phyloP scores from a whole-genome alignment of 2,329 filamentous ascomycete genomes.

The Davidsoniella australis region DNA sequence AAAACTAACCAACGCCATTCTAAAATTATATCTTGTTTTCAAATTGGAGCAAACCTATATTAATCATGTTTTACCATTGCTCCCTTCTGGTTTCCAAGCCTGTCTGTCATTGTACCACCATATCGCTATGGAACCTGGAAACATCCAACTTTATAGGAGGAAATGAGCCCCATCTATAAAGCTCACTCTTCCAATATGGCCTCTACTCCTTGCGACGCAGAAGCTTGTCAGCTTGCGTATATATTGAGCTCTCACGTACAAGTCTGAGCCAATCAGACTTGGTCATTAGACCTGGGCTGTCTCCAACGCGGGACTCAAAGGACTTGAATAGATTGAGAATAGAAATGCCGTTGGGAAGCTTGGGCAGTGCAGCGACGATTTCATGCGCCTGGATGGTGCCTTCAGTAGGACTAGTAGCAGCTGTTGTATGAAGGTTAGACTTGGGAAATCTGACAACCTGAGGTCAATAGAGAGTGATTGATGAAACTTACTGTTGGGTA shows the following conservation, averaged over 20 bases:
- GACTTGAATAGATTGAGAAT: conserved; percentile 36
- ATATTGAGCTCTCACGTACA: conserved; percentile 38
- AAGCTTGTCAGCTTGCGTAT: conserved; percentile 35
- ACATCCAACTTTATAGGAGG: too few relatives aligned
- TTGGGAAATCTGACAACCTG: background rate
- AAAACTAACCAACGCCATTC: too few relatives aligned
- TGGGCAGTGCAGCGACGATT: conserved; percentile 35
- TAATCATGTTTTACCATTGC: too few relatives aligned
- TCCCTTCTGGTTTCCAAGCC: too few relatives aligned
- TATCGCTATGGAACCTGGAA: too few relatives aligned
- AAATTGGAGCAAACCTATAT: too few relatives aligned
- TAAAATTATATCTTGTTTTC: too few relatives aligned
- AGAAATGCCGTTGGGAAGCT: conserved; percentile 32
- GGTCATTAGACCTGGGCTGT: conserved; percentile 32
- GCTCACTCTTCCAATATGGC: background rate
- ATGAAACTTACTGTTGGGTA: conserved; percentile 21
- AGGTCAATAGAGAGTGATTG: background rate
- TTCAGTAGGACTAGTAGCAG: conserved; percentile 20
- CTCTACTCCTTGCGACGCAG: conserved; percentile 24
- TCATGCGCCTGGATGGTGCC: conserved; percentile 31
- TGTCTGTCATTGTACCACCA: too few relatives aligned
- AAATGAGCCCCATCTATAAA: background rate
- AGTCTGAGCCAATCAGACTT: conserved; percentile 40
- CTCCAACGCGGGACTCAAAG: conserved; percentile 36
- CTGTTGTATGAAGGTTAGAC: conserved; percentile 5